Percentiles rank a stretch among this genome's conserved stretches.
These are phyloP conservation scores for Triangularia setosa DNA, from an alignment of 2,329 filamentous ascomycete genomes.

Conservation along the genomic window DNA sequence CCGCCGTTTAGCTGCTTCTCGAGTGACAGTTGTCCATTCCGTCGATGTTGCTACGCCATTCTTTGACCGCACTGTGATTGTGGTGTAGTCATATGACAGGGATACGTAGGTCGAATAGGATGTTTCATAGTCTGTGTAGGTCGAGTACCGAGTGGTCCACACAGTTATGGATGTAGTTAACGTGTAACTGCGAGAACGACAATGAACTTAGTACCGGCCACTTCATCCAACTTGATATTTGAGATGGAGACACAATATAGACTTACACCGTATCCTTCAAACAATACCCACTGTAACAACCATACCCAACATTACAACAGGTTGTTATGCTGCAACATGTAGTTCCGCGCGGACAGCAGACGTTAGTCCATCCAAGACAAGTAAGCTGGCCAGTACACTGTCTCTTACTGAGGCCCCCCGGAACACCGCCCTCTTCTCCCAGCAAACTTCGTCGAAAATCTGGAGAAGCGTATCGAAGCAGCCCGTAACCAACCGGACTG, in stretches of 20 bases:
- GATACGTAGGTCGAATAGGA: neutral
- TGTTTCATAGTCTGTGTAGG: neutral
- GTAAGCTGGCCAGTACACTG: neutral
- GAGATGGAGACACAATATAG: neutral
- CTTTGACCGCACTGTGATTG: neutral
- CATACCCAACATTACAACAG: neutral
- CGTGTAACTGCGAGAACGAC: neutral
- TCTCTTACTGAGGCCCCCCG: neutral
- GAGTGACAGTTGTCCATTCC: neutral
- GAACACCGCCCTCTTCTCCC: neutral
- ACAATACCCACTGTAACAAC: neutral
- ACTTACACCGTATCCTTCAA: neutral
- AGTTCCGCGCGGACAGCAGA: neutral
- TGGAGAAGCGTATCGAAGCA: neutral
- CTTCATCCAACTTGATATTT: neutral
- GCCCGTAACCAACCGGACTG: neutral
- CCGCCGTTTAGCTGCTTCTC: neutral
- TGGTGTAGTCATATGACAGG: neutral
- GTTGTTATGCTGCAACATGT: neutral
- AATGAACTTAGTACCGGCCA: neutral
- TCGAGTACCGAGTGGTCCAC: neutral
- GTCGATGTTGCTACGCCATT: neutral
- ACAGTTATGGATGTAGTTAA: neutral
- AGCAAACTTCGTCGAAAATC: neutral
- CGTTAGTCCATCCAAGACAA: neutral